Percentiles rank a stretch among this genome's conserved stretches.
Evolutionary conservation across 2,329 filamentous ascomycete genomes (phyloP).

Genomic region (Teratosphaeriaceae sp.): DNA sequence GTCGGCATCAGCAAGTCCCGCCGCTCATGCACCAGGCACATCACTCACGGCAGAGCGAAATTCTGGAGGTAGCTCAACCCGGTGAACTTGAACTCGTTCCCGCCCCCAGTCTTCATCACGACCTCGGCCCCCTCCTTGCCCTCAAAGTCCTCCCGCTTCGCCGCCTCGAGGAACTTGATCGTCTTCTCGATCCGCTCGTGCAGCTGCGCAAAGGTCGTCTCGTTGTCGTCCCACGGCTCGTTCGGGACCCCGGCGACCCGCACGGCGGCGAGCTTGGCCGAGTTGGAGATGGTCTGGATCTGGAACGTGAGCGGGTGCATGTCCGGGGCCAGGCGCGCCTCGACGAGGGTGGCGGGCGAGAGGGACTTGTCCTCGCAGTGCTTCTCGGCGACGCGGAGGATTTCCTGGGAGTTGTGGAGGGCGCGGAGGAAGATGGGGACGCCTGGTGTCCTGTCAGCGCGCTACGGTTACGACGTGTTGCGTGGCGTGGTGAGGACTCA

Average conservation of each 20-base stretch:
- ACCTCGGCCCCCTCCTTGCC: constrained; percentile 38
- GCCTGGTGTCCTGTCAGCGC: constrained; percentile 9
- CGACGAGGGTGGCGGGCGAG: constrained; percentile 31
- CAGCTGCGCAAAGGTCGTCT: constrained; percentile 46
- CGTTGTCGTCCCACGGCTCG: constrained; percentile 34
- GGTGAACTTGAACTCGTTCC: constrained; percentile 36
- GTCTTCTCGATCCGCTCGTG: constrained; percentile 42
- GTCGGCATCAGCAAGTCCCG: background rate
- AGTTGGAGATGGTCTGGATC: constrained; percentile 39
- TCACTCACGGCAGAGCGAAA: constrained; percentile 13
- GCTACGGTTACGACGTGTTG: background rate
- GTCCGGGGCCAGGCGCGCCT: constrained; percentile 40
- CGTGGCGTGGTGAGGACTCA: background rate
- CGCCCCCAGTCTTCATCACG: constrained; percentile 26
- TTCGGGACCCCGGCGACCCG: constrained; percentile 33
- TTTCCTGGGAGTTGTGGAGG: constrained; percentile 35
- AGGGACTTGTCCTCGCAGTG: constrained; percentile 34
- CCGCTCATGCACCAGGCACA: too few relatives aligned
- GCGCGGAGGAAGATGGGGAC: constrained; percentile 38
- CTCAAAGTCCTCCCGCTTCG: constrained; percentile 38
- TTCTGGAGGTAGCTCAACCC: constrained; percentile 40
- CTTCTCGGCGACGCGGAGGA: constrained; percentile 41
- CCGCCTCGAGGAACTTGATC: constrained; percentile 39
- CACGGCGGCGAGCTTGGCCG: constrained; percentile 34
- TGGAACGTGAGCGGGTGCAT: constrained; percentile 48